Percentiles rank a stretch among this genome's conserved stretches.
Conservation (phyloP, 306 rosid genomes). For the Benincasa hispida region DNA sequence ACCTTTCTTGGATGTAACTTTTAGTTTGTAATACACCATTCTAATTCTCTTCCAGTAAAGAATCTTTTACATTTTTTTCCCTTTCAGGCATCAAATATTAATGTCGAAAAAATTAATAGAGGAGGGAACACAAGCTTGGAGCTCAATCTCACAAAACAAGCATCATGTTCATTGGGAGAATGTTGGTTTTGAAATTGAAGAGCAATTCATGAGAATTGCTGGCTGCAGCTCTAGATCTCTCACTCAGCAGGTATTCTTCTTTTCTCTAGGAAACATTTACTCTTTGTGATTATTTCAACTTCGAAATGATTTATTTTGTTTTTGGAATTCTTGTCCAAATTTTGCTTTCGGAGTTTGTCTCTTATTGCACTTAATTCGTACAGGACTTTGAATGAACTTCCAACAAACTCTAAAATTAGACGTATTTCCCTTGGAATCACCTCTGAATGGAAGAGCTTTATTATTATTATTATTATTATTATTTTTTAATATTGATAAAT, state of each 20-base stretch:
- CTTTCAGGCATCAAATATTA: conserved; percentile 63
- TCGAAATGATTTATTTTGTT: not conserved
- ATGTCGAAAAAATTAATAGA: conserved; percentile 56
- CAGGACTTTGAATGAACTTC: not conserved
- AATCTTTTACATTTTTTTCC: not conserved
- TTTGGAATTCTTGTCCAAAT: not conserved
- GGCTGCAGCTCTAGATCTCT: conserved; percentile 65
- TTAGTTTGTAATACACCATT: not conserved
- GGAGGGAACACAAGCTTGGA: conserved; percentile 82
- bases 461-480: not conserved
- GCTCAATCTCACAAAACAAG: conserved; percentile 51
- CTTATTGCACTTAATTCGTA: not conserved
- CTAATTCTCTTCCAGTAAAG: conserved; percentile 1
- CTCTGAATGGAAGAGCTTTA: conserved; percentile 1
- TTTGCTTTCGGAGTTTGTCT: no score
- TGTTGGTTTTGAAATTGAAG: conserved; percentile 56
- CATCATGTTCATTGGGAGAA: conserved; percentile 58
- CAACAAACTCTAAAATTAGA: not conserved
- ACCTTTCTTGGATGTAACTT: not conserved
- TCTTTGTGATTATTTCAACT: not conserved
- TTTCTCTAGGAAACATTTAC: conserved; percentile 1
- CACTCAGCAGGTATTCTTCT: conserved; percentile 45
- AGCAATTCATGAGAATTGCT: conserved; percentile 64
- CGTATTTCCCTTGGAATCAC: not conserved
- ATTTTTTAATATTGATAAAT: not conserved